Base-by-base conservation (phyloP, 768 basidiomycete genomes). In the Daedalea quercina region DNA sequence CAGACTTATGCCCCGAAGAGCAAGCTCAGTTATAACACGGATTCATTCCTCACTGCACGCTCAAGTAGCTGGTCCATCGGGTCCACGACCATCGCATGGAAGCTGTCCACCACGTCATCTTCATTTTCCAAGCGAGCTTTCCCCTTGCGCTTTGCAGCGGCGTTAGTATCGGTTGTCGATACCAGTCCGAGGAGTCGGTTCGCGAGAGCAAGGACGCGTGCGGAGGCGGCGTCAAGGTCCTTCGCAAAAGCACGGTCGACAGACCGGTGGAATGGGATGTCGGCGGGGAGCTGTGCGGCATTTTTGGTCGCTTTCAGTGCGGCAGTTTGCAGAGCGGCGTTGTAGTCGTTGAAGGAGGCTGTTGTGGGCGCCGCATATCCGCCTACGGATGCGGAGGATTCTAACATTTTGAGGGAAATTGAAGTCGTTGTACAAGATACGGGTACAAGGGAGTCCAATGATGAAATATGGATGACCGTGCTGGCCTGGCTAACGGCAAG, bases 181-280 rank as follows among this genome's bases (percentile, higher is more conserved):
- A 76, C 75, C 2, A 85, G 67, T 23, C 65, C 61, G 41, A 96
- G 64, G 17, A 94, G 72, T 50, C 72, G 74, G 63, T 87, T 86
- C 1, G 85, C 79, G 20, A 93, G 61, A 8, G 72, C 66, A 20
- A 96, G 75, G 2, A 94, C 76, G 26, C 81, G 75, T 15, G 76
- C 68, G 0, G 89, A 85, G 51, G 88, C 78, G 3, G 63, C 67
- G 61, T 97, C 94, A 33, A 96, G 68, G 40, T 84, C 79, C 50
- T 73, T 73, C 1, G 85, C 86, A 50, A 96, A 75, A 1, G 69
- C 73, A 3, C 78, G 68, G 66, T 94, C 87, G 56, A 98, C 80
- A 1, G 94, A 89, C 22, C 90, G 85, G 69, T 96, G 90, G 67
- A 94, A 97, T n/a, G 76, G 70, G 52, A 98, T 73, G 70, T 97